Conservation (phyloP, 129 eudicot genomes). For the Scalesia atractyloides region DNA sequence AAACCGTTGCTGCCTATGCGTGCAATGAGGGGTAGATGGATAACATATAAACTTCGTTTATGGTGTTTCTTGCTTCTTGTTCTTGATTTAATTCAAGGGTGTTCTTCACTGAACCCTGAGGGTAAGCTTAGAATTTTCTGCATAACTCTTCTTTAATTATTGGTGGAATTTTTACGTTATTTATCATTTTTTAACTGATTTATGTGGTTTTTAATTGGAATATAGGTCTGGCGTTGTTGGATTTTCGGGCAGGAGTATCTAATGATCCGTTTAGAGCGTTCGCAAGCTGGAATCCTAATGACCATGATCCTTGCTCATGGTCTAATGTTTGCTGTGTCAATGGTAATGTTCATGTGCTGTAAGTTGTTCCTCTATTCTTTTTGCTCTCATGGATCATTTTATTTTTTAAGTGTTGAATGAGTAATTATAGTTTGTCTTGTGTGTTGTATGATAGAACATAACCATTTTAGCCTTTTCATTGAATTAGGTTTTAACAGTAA, state of each 20-base stretch:
- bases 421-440: not conserved
- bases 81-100: conserved; percentile 47
- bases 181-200: not conserved
- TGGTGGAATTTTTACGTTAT: not conserved
- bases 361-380: conserved; percentile 48
- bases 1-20: conserved; percentile 46
- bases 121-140: conserved; percentile 43
- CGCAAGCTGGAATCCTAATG: conserved; percentile 64
- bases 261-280: conserved; percentile 64
- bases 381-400: not conserved
- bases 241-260: conserved; percentile 55
- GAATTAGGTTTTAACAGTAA: not conserved
- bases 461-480: not conserved
- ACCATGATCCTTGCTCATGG: conserved; percentile 78
- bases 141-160: not conserved
- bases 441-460: not conserved
- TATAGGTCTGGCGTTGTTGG: conserved; percentile 67
- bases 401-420: not conserved
- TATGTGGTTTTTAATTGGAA: conserved; percentile 15
- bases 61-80: conserved; percentile 42
- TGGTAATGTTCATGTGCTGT: conserved; percentile 77
- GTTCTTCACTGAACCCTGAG: conserved; percentile 59
- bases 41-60: conserved; percentile 45
- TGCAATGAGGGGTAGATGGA: conserved; percentile 81
- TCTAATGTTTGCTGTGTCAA: conserved; percentile 75